These are phyloP conservation scores for Clonostachys sp. DNA, from an alignment of 2,329 filamentous ascomycete species.

Conservation along the genomic window DNA sequence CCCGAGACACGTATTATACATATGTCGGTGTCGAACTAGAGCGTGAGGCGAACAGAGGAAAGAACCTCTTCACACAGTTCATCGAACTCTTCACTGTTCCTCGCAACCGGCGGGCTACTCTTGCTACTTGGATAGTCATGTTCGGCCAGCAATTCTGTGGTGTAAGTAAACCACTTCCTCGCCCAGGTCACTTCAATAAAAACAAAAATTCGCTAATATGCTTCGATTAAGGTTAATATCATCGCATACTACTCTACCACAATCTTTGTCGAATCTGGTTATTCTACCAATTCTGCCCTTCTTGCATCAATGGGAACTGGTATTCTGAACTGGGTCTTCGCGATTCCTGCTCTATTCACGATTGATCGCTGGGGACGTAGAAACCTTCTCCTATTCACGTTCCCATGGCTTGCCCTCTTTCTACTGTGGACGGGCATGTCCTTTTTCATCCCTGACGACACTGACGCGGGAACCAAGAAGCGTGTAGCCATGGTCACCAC, in stretches of 20 bases:
- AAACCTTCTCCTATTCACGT: slow-evolving; percentile 51
- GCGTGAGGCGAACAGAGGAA: slow-evolving; percentile 13
- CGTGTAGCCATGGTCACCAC: slow-evolving; percentile 24
- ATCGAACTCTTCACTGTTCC: slow-evolving; percentile 28
- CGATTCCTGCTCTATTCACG: slow-evolving; percentile 52
- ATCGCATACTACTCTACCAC: slow-evolving; percentile 52
- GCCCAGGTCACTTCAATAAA: no score
- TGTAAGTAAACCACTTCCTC: not conserved
- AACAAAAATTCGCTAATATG: no score
- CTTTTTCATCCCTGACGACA: slow-evolving; percentile 29
- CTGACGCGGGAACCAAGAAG: slow-evolving; percentile 2
- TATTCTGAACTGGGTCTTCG: slow-evolving; percentile 52
- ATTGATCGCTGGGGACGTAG: slow-evolving; percentile 55
- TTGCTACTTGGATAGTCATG: slow-evolving; percentile 28
- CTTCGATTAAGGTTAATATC: slow-evolving; percentile 35
- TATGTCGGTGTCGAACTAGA: slow-evolving; percentile 28
- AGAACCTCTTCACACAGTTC: slow-evolving; percentile 21
- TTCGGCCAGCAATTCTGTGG: slow-evolving; percentile 26
- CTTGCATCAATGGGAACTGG: slow-evolving; percentile 53
- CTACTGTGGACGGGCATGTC: slow-evolving; percentile 47
- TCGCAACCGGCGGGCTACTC: slow-evolving; percentile 26
- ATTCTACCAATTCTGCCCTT: slow-evolving; percentile 34
- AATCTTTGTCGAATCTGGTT: slow-evolving; percentile 32
- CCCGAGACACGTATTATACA: slow-evolving; percentile 46
- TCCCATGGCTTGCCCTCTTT: slow-evolving; percentile 52